Conservation (phyloP, 257 asterid species). For the Rhazya stricta region DNA sequence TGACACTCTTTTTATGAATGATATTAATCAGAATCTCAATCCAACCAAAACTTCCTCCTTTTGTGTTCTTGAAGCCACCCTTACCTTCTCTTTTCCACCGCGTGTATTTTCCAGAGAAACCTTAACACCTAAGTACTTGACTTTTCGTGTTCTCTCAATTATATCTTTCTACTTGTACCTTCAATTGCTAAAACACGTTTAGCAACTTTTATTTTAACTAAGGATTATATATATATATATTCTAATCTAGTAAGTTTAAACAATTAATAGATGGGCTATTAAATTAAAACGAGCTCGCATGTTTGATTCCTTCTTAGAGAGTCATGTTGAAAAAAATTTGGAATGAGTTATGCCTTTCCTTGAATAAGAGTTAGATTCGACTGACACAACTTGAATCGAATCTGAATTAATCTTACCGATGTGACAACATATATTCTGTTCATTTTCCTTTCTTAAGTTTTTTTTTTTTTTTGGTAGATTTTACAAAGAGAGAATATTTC, state of each 20-base stretch:
- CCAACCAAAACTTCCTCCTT: conserved; percentile 25
- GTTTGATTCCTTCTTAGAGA: no score
- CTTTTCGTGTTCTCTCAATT: neutral
- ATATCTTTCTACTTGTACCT: neutral
- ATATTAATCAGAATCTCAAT: conserved; percentile 57
- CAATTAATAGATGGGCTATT: no score
- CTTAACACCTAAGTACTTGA: conserved; percentile 54
- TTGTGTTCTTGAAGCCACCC: conserved; percentile 43
- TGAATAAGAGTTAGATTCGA: no score
- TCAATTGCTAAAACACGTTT: neutral
- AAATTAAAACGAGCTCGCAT: no score
- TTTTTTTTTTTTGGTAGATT: neutral
- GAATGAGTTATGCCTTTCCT: no score
- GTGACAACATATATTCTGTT: no score
- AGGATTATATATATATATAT: no score
- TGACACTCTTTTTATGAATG: conserved; percentile 36
- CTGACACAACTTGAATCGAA: no score
- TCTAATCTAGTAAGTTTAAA: no score
- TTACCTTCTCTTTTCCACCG: conserved; percentile 15
- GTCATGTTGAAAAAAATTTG: no score
- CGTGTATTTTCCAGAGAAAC: conserved; percentile 31
- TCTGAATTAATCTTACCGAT: no score
- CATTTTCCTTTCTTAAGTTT: neutral
- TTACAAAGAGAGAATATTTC: neutral
- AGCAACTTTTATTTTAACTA: neutral